Conservation (phyloP, 805 yeast species). For the Sungouiozyma intestinalis region DNA sequence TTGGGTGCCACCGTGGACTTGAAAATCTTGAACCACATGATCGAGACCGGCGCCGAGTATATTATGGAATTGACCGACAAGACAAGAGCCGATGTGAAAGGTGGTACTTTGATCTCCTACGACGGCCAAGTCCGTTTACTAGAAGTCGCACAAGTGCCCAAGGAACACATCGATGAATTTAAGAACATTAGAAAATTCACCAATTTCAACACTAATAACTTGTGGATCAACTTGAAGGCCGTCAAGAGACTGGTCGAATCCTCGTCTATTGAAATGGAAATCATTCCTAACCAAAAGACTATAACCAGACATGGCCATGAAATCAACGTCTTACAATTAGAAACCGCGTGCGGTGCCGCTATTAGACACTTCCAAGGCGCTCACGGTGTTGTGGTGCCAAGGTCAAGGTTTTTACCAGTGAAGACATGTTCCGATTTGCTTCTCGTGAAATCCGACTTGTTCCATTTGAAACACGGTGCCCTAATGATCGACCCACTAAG, state of each 20-base stretch:
- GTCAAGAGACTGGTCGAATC: conserved; percentile 83
- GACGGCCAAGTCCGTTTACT: conserved; percentile 89
- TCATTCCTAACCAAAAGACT: conserved; percentile 88
- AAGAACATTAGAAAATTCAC: conserved; percentile 96
- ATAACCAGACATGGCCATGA: conserved; percentile 69
- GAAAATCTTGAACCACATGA: conserved; percentile 83
- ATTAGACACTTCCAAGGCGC: conserved; percentile 91
- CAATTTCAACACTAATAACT: conserved; percentile 94
- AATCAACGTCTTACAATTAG: conserved; percentile 82
- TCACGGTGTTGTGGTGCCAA: conserved; percentile 96
- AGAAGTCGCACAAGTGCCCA: conserved; percentile 91
- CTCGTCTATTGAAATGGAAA: conserved; percentile 77
- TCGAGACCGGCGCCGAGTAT: conserved; percentile 84
- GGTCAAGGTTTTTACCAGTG: conserved; percentile 95
- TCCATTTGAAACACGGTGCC: conserved; percentile 85
- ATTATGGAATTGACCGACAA: conserved; percentile 98
- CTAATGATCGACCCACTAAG: conserved; percentile 73
- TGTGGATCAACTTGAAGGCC: conserved; percentile 94
- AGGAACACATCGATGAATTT: conserved; percentile 96
- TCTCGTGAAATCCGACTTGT: conserved; percentile 90
- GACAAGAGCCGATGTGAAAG: conserved; percentile 98
- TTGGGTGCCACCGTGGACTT: conserved; percentile 97
- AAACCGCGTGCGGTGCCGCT: conserved; percentile 99
- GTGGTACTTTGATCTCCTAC: conserved; percentile 96
- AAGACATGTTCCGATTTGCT: conserved; percentile 93